phyloP scores from a whole-genome alignment of 192 early-diverging fungal species.

The Umbelopsis isabellina region DNA sequence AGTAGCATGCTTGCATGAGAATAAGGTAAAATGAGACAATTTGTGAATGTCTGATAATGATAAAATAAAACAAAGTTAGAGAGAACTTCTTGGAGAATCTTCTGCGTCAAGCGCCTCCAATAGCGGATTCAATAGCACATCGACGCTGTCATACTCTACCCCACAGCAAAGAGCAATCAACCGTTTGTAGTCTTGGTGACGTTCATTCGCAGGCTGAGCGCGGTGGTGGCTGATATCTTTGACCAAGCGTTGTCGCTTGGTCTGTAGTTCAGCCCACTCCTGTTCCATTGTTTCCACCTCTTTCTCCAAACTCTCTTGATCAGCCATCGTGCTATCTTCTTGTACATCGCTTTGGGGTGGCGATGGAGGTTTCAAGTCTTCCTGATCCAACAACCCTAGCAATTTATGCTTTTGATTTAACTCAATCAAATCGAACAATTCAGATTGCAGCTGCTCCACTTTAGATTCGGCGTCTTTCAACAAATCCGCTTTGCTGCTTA shows the following conservation, averaged over 20 bases:
- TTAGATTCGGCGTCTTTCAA: conserved; percentile 33
- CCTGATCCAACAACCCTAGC: conserved; percentile 24
- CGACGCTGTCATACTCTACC: conserved; percentile 64
- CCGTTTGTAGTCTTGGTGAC: conserved; percentile 64
- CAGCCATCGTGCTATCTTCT: no score
- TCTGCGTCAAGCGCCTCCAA: conserved; percentile 67
- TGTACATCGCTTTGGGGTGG: no score
- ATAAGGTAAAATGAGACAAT: not conserved
- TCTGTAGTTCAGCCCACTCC: conserved; percentile 27
- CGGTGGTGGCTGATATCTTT: conserved; percentile 51
- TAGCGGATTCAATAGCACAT: conserved; percentile 59
- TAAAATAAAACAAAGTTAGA: not conserved
- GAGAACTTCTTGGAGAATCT: conserved; percentile 11
- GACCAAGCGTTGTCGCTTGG: conserved; percentile 32
- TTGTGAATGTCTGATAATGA: not conserved
- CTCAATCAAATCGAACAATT: conserved; percentile 38
- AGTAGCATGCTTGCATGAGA: not conserved
- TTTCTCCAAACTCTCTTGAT: conserved; percentile 27
- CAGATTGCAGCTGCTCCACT: conserved; percentile 27
- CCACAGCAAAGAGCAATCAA: conserved; percentile 71
- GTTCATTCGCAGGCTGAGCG: conserved; percentile 39
- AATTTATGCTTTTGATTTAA: conserved; percentile 41
- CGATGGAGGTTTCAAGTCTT: not conserved
- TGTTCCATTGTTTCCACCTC: conserved; percentile 31
- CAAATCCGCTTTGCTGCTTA: conserved; percentile 30